Evolutionary conservation across 2,329 filamentous ascomycete species (phyloP).

Genomic region (Sclerotinia sclerotiorum): DNA sequence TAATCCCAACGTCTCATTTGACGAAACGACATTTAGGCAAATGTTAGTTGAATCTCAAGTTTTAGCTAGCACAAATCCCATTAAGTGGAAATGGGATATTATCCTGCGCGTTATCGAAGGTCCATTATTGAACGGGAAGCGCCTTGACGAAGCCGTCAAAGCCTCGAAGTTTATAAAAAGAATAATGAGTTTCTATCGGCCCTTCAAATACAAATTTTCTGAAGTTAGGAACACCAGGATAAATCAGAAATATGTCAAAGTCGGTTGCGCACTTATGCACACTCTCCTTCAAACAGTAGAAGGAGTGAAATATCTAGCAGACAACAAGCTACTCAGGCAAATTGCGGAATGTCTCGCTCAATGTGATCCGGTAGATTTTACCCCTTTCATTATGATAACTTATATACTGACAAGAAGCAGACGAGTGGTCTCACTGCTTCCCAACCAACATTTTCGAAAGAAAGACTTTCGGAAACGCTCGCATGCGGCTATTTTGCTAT

Average conservation of each 20-base stretch:
- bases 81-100: constrained; percentile 97
- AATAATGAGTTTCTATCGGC: constrained; percentile 89
- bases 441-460: constrained; percentile 83
- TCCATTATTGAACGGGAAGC: constrained; percentile 83
- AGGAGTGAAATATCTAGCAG: constrained; percentile 79
- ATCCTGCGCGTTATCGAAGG: constrained; percentile 91
- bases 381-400: background rate
- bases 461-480: constrained; percentile 81
- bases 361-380: constrained; percentile 71
- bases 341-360: constrained; percentile 95
- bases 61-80: constrained; percentile 82
- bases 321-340: constrained; percentile 91
- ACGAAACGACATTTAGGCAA: constrained; percentile 64
- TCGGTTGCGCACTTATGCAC: constrained; percentile 84
- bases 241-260: constrained; percentile 90
- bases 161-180: constrained; percentile 96
- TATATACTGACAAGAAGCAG: constrained; percentile 42
- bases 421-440: constrained; percentile 75
- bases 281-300: constrained; percentile 83
- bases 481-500: constrained; percentile 94
- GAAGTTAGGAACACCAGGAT: constrained; percentile 86
- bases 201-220: constrained; percentile 95
- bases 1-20: constrained; percentile 51
- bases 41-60: constrained; percentile 77
- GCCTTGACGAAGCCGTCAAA: constrained; percentile 90